Evolutionary conservation across 208 protist species (phyloP).

Genomic region (Crithidia mellificae): DNA sequence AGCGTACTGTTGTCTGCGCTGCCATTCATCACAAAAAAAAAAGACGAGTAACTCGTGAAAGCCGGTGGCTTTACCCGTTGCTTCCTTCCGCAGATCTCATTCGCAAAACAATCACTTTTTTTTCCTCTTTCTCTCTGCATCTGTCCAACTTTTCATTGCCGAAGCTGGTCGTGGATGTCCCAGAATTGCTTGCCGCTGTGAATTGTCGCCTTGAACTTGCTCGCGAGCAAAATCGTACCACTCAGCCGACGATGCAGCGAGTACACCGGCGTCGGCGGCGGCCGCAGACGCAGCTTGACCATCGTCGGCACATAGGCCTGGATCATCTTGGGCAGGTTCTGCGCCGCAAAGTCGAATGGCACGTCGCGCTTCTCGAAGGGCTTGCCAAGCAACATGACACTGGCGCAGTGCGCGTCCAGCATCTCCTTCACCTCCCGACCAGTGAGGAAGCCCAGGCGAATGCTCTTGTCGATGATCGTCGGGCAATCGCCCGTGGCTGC

Average conservation of each 20-base stretch:
- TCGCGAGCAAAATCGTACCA: slow-evolving; percentile 93
- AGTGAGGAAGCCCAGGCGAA: slow-evolving; percentile 95
- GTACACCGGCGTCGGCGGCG: slow-evolving; percentile 92
- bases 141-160: slow-evolving; percentile 6
- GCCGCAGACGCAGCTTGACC: slow-evolving; percentile 89
- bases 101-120: too few relatives aligned
- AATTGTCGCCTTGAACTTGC: slow-evolving; percentile 87
- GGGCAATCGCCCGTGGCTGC: slow-evolving; percentile 74
- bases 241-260: slow-evolving; percentile 96
- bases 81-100: too few relatives aligned
- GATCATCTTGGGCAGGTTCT: slow-evolving; percentile 87
- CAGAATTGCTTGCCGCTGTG: slow-evolving; percentile 75
- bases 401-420: slow-evolving; percentile 88
- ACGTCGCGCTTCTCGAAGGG: slow-evolving; percentile 76
- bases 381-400: slow-evolving; percentile 89
- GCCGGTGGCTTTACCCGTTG: neutral
- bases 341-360: slow-evolving; percentile 87
- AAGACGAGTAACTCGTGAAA: too few relatives aligned
- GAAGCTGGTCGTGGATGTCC: slow-evolving; percentile 52
- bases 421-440: slow-evolving; percentile 91
- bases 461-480: slow-evolving; percentile 87
- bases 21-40: too few relatives aligned
- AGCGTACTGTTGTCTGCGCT: too few relatives aligned
- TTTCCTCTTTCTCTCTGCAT: neutral
- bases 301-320: slow-evolving; percentile 89